These are phyloP conservation scores for Lathyrus aphaca DNA, from an alignment of 306 rosid genomes.

Conservation along the genomic window DNA sequence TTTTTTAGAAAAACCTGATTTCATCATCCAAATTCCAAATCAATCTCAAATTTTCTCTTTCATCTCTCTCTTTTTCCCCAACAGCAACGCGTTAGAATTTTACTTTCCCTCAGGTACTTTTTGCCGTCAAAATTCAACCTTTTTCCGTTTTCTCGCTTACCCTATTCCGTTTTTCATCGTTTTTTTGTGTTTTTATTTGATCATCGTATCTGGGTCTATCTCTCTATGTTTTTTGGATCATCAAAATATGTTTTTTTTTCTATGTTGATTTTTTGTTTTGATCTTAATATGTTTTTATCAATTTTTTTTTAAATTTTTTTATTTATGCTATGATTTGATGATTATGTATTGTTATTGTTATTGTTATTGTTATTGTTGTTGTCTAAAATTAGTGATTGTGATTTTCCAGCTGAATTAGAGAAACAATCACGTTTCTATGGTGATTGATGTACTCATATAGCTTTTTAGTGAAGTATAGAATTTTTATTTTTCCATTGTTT, in stretches of 20 bases:
- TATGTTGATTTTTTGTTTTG: conserved; percentile 12
- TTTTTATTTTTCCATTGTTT: not conserved
- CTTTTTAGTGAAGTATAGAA: conserved; percentile 40
- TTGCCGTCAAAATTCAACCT: conserved; percentile 2
- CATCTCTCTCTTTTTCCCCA: not conserved
- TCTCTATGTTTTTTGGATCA: not conserved
- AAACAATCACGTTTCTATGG: conserved; percentile 24
- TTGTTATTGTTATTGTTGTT: not conserved
- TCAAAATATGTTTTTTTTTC: conserved; percentile 24
- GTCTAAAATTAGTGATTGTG: conserved; percentile 27
- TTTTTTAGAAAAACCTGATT: conserved; percentile 29
- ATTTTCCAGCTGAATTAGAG: conserved; percentile 34
- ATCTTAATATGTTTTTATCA: not conserved
- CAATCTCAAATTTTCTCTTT: conserved; percentile 23
- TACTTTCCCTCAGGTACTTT: conserved; percentile 49
- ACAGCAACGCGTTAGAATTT: conserved; percentile 32
- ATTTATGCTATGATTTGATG: conserved; percentile 22
- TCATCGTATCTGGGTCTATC: conserved; percentile 34
- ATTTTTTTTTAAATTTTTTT: not conserved
- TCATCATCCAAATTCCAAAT: not conserved
- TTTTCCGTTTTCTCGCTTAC: conserved; percentile 29
- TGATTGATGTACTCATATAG: conserved; percentile 40
- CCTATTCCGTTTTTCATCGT: conserved; percentile 33
- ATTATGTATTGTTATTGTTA: not conserved
- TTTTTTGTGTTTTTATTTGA: conserved; percentile 35